Conservation (phyloP, 306 rosid genomes). For the Benincasa hispida region DNA sequence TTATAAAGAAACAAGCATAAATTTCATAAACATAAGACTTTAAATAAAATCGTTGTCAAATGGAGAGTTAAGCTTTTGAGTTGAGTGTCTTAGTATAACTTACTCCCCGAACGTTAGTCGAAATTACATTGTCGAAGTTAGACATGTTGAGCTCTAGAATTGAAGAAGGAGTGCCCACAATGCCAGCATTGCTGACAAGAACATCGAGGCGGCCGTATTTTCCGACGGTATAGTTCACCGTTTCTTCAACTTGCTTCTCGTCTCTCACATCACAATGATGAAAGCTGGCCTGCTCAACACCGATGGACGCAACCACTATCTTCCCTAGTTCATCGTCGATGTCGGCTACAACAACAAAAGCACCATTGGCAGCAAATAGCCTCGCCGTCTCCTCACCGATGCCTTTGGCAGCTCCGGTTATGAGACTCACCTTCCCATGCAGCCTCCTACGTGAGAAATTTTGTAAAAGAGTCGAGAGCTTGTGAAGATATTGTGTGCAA, state of each 20-base stretch:
- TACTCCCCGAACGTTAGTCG: slow-evolving; percentile 54
- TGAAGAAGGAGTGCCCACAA: slow-evolving; percentile 33
- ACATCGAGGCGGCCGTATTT: slow-evolving; percentile 51
- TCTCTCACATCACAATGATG: slow-evolving; percentile 76
- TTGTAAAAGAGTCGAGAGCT: too few species aligned
- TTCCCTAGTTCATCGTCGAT: slow-evolving; percentile 55
- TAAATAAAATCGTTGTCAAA: too few species aligned
- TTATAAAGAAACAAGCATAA: too few species aligned
- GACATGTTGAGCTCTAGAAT: slow-evolving; percentile 58
- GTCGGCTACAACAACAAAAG: slow-evolving; percentile 52
- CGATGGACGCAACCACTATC: slow-evolving; percentile 38
- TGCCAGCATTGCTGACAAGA: slow-evolving; percentile 71
- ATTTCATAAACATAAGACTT: too few species aligned
- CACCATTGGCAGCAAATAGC: slow-evolving; percentile 51
- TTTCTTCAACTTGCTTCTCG: slow-evolving; percentile 58
- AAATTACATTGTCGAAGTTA: slow-evolving; percentile 40
- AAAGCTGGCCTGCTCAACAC: slow-evolving; percentile 28
- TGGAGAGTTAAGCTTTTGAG: too few species aligned
- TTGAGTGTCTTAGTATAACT: slow-evolving; percentile 20
- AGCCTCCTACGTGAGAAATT: neutral
- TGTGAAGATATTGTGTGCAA: neutral
- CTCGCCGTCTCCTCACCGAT: slow-evolving; percentile 67
- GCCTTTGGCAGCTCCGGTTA: slow-evolving; percentile 77
- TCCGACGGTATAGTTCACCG: slow-evolving; percentile 30
- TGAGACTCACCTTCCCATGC: slow-evolving; percentile 67